Conservation (phyloP, 345 rosid genomes). For the Syzygium aqueum region DNA sequence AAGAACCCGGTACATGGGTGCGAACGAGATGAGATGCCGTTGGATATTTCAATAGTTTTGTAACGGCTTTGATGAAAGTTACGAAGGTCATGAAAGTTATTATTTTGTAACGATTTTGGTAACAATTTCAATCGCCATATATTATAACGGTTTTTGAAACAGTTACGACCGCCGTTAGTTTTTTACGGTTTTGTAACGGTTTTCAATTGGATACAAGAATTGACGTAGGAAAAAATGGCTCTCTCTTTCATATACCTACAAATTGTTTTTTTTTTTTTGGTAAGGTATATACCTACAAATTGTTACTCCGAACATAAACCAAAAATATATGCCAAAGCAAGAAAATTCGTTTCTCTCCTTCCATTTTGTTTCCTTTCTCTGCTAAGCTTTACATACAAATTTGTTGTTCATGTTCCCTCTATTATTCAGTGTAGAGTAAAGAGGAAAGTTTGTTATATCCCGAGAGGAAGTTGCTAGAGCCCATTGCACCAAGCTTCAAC, state of each 20-base stretch:
- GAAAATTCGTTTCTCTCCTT: neutral
- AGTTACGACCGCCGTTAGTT: neutral
- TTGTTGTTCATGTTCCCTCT: neutral
- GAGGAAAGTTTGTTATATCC: neutral
- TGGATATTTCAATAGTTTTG: neutral
- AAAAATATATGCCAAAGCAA: neutral
- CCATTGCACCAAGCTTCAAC: neutral
- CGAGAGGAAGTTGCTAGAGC: neutral
- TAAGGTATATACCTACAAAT: neutral
- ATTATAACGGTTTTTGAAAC: neutral
- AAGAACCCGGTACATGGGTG: neutral
- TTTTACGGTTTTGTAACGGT: neutral
- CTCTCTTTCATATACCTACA: neutral
- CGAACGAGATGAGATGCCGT: neutral
- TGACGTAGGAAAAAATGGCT: neutral
- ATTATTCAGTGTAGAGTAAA: neutral
- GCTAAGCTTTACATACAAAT: neutral
- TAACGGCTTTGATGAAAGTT: neutral
- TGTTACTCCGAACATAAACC: rapidly evolving
- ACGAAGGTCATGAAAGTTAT: rapidly evolving
- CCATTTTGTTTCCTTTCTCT: neutral
- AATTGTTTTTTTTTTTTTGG: too few relatives aligned
- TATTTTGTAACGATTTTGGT: neutral
- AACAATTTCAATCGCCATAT: rapidly evolving
- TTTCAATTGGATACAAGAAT: rapidly evolving